Evolutionary conservation across 257 asterid species (phyloP), one percentile per base, ranked within the genome.

Genomic region (Plantago ovata): DNA sequence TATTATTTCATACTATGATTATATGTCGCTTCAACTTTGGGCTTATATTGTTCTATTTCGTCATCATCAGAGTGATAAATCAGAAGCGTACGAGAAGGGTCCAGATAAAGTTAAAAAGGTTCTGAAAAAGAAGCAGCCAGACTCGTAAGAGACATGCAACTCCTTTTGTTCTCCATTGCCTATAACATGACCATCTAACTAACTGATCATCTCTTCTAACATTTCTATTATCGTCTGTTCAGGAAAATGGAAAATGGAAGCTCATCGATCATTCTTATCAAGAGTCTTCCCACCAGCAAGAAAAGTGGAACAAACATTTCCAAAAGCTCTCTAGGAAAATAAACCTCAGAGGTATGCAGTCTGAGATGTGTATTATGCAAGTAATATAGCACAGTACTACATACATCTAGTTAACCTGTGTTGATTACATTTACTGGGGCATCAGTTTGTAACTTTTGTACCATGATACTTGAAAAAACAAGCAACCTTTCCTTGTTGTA

Each of bases 241-340:
- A 83, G 87, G 75, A 60, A 61, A 32, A 43, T 60, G 48, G 72
- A 62, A 58, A 71, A 65, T 49, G 80, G 78, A 64, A 68, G 67
- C 78, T 67, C 87, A 6, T 77, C 94, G 19, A 88, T 81, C 40
- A 21, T 85, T 55, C 92, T 78, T 56, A 79, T 78, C 32, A 83
- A 83, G 69, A 77, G 77, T 76, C 70, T 85, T 49, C 83, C 84
- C 14, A 53, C 64, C 36, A 58, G 81, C 52, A 81, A 68, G 78
- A 81, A 77, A 72, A 72, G 21, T 36, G 73, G 78, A 59, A 40
- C 84, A 42, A 48, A 69, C 76, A 44, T 63, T 40, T 60, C 81
- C 51, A 79, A 75, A 71, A 68, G 68, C 64, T 51, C n/a, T n/a
- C n/a, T n/a, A n/a, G n/a, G n/a, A n/a, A n/a, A 61, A 67, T 55